Evolutionary conservation across 2,329 filamentous ascomycete species (phyloP), one percentile per base, ranked within the genome.

Genomic region (Cylindrodendrum hubeiense): DNA sequence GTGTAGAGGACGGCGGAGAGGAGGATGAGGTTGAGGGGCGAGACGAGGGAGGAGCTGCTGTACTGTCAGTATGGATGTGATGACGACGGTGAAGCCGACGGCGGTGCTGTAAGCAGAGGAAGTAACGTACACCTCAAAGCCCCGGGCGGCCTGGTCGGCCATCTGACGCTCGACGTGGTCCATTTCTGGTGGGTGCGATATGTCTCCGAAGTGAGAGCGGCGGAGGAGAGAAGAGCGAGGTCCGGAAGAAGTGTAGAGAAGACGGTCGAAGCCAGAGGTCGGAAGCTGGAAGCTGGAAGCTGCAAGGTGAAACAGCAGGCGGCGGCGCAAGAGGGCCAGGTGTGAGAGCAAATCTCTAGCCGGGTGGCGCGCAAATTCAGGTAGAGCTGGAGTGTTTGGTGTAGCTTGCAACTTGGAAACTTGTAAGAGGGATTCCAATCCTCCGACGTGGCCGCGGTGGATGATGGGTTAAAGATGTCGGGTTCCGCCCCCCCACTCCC

Each of bases 1-100:
- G 88, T 86, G 82, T 90, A 89, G 70, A 86, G 71, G 68, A 90
- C 80, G 68, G 88, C 77, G 71, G 81, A 80, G 74, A 87, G 73
- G 71, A 92, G 86, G 76, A 91, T 79, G 66, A 87, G 67, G 82
- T 92, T 92, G 74, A 91, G 84, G 5, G 90, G 89, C 0, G 89
- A 90, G 68, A 86, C 69, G 76, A 91, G 70, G 63, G 80, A 78
- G 73, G 80, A 77, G 67, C 79, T 85, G 70, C 49, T 12, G 37
- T 26, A 47, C 30, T 58, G 65, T 59, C 22, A 53, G 52, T 22
- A 24, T 28, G 41, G 15, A 44, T 3, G n/a, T 43, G 13, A 28
- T 41, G 30, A 46, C 21, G 12, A 44, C 17, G 17, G 5, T 28
- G 30, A 59, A 34, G 34, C 49, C 10, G 47, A 52, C 33, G n/a